Evolutionary conservation across 208 protist genomes (phyloP), one percentile per base, ranked within the genome.

Genomic region (Leishmania tropica): DNA sequence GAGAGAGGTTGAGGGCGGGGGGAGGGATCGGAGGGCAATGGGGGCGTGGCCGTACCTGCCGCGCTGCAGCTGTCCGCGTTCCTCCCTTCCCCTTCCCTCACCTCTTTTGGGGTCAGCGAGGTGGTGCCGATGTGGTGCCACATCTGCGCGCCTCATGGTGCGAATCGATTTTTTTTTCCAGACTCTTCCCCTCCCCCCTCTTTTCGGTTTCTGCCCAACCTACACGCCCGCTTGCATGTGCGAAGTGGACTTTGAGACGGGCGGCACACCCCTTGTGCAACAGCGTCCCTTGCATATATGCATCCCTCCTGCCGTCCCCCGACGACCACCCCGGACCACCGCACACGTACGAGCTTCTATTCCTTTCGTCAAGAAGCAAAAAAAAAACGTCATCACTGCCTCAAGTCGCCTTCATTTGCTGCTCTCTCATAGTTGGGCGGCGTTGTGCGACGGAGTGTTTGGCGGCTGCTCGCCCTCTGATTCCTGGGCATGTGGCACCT

Each of bases 341-440:
- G 53, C 48, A 81, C 68, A 64, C 70, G 6, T 37, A 62, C 77
- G 8, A 70, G 19, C 65, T 70, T 31, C 58, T 7, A 64, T 64
- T 15, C 58, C 24, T 31, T 31, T 3, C 58, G 58, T 64, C 28
- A 10, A 35, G 0, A 6, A 19, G 56, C 24, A 62, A 31, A 45
- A 17, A 53, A 37, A 28, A 11, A 35, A 19, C 70, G 47, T 28
- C 10, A n/a, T 72, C 45, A n/a, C 70, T 13, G 31, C 40, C 45
- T 35, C 42, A 54, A 37, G 0, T 10, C 70, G 2, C 47, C 40
- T 8, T 35, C 10, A 35, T 37, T 35, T 13, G 24, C 21, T 51
- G 31, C 45, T 19, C 47, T 37, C 13, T 35, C 42, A 37, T 51
- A 31, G 45, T 31, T 31, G 24, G n/a, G 3, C 21, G 70, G 8